Evolutionary conservation across 2,329 filamentous ascomycete species (phyloP), one percentile per base, ranked within the genome.

Genomic region (Sclerotinia borealis): DNA sequence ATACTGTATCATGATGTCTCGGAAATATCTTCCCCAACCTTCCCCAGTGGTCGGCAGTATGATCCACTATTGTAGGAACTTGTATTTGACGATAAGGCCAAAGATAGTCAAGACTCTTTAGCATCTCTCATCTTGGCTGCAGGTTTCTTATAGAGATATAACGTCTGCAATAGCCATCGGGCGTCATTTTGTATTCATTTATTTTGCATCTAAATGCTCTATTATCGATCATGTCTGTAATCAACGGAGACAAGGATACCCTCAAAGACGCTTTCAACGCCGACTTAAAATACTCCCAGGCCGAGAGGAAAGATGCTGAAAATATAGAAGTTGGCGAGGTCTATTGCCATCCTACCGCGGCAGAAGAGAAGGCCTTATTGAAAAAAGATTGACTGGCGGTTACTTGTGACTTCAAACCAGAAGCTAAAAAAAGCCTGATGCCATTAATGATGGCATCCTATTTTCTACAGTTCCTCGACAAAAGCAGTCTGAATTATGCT

Each of bases 401-500:
- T n/a, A 15, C 11, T 17, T 19, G 27, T 27, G 51, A 15, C 17
- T 17, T 41, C 25, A 27, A 8, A 9, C 36, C 2, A 13, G 15
- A 22, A 29, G 39, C 36, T 55, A 29, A 41, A 25, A n/a, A n/a
- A 2, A 62, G 49, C 22, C 37, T 54, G 9, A 62, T 62, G 59
- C 39, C 51, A 27, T 48, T 62, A 31, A 9, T 62, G 29, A 47
- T 29, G 17, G 41, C 51, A 17, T 55, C 41, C n/a, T 54, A 62
- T 31, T 54, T 54, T 7, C 19, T 62, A 4, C 59, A 62, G 34
- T 62, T 62, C 22, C 49, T 56, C 8, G 59, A 62, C 50, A 62
- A 62, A 43, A 62, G 49, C 48, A 62, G 59, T 41, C 48, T 60
- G 10, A 60, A 51, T 1, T 60, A 60, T 62, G 25, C 77, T 76